A percentile compares a stretch with the other conserved stretches of the same genome.
Conservation (phyloP, 495 filamentous ascomycete genomes). For the Neurospora intermedia region DNA sequence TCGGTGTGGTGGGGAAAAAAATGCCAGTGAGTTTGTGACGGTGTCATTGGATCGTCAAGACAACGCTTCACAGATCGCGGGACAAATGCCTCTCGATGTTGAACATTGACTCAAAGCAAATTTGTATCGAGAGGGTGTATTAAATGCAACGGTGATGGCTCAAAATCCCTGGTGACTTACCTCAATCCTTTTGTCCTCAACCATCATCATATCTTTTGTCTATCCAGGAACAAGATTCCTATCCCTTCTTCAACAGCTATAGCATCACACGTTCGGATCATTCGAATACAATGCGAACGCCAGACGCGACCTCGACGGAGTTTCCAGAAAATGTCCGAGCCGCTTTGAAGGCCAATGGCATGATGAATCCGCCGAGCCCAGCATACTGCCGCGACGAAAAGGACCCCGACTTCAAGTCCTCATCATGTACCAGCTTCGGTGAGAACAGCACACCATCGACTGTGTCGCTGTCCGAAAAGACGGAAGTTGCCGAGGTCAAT, state of each 20-base stretch:
- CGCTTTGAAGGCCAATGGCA: not conserved
- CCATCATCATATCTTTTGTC: not conserved
- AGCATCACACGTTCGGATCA: not conserved
- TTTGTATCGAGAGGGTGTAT: not conserved
- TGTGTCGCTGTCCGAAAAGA: constrained; percentile 3
- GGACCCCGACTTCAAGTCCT: not conserved
- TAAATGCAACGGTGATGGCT: not conserved
- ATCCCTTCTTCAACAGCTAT: not conserved
- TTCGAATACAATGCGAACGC: not conserved
- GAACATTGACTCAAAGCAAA: not conserved
- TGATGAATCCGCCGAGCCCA: not conserved
- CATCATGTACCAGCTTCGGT: not conserved
- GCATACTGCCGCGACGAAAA: not conserved
- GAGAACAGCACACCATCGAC: not conserved
- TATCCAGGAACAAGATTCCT: not conserved
- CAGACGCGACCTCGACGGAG: not conserved
- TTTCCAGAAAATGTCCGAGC: not conserved
- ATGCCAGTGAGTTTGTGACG: not conserved
- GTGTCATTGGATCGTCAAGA: not conserved
- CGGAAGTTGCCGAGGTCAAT: not conserved
- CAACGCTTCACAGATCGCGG: not conserved
- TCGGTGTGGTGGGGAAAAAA: not conserved
- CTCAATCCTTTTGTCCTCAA: not conserved
- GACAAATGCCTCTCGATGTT: not conserved
- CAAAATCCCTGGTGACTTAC: not conserved